A percentile compares a stretch with the other conserved stretches of the same genome.
Conservation (phyloP, 768 basidiomycete species). For the Mycena latifolia region DNA sequence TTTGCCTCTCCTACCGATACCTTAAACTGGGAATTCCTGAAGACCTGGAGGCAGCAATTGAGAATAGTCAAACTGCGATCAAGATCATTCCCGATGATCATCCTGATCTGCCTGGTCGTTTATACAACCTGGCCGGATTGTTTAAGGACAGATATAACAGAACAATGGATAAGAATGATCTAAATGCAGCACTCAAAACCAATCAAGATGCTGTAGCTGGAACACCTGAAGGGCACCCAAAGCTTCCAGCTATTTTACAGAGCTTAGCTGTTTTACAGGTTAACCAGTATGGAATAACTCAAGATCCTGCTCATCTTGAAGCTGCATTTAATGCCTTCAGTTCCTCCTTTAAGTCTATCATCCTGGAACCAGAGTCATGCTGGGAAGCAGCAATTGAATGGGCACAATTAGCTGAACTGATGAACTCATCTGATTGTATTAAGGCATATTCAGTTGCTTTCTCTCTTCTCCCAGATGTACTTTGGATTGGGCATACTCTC, state of each 20-base stretch:
- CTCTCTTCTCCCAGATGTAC: neutral
- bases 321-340: neutral
- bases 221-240: neutral
- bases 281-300: neutral
- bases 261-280: neutral
- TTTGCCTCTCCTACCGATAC: neutral
- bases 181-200: neutral
- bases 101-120: no score
- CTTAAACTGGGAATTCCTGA: neutral
- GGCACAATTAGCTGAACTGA: constrained; percentile 5
- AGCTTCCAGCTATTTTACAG: neutral
- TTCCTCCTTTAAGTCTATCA: neutral
- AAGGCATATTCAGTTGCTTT: constrained; percentile 4
- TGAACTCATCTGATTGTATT: neutral
- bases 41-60: neutral
- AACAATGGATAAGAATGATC: neutral
- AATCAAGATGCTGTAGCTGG: neutral
- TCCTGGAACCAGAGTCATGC: neutral
- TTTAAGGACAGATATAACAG: neutral
- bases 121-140: neutral
- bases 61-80: no score
- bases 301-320: neutral
- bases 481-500: constrained; percentile 4
- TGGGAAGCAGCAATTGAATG: neutral
- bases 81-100: no score